Evolutionary conservation across 2,329 filamentous ascomycete species (phyloP).

Genomic region (Mariannaea sp.): DNA sequence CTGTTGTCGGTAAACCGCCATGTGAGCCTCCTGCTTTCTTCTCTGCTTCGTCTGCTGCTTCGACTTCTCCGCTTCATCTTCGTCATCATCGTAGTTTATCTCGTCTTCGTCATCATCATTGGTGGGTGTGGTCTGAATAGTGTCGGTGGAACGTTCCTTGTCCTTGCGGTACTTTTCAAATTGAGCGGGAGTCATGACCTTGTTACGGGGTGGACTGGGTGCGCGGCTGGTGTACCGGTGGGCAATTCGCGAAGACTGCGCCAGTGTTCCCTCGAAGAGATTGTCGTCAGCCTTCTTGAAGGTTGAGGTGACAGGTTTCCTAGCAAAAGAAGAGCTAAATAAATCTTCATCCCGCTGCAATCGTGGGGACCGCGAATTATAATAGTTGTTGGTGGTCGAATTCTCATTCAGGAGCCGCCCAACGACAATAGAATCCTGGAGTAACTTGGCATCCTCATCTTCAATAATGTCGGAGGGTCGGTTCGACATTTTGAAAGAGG

Average conservation of each 20-base stretch:
- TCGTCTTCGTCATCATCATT: conserved; percentile 69
- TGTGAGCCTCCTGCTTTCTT: conserved; percentile 86
- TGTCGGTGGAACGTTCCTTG: conserved; percentile 63
- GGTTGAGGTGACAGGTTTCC: conserved; percentile 36
- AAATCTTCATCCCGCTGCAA: conserved; percentile 51
- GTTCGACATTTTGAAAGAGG: conserved; percentile 40
- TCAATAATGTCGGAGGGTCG: conserved; percentile 48
- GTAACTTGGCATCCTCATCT: conserved; percentile 58
- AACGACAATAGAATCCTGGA: conserved; percentile 58
- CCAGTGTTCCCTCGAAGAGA: conserved; percentile 56
- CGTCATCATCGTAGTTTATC: conserved; percentile 71
- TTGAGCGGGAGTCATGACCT: conserved; percentile 88
- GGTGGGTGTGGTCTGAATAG: conserved; percentile 52
- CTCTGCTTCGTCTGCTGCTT: conserved; percentile 76
- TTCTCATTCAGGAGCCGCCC: conserved; percentile 48
- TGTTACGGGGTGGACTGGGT: conserved; percentile 58
- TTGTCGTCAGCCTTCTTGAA: conserved; percentile 58
- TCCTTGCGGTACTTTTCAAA: conserved; percentile 83
- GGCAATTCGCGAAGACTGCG: conserved; percentile 44
- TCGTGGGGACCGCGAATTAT: conserved; percentile 28
- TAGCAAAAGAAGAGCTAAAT: conserved; percentile 39
- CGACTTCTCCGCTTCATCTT: conserved; percentile 78
- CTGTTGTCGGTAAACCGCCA: conserved; percentile 87
- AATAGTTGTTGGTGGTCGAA: not conserved
- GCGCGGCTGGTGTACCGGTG: conserved; percentile 44